Evolutionary conservation across 2,329 filamentous ascomycete species (phyloP).

Genomic region (Colletotrichum tabaci): DNA sequence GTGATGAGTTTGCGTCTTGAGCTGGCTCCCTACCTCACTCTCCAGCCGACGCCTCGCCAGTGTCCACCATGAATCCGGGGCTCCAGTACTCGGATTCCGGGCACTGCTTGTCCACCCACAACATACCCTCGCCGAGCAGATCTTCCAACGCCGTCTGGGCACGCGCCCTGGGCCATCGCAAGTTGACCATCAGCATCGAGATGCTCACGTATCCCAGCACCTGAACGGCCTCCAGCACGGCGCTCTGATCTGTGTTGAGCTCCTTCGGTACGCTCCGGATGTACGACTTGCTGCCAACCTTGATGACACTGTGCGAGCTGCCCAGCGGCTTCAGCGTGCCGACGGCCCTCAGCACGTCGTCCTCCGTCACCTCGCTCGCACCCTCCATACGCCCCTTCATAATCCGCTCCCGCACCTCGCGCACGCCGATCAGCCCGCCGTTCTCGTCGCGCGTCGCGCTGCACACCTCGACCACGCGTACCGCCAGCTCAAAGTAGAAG

Average conservation of each 20-base stretch:
- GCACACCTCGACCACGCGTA: conserved; percentile 95
- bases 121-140: conserved; percentile 86
- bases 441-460: conserved; percentile 89
- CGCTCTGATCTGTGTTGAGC: conserved; percentile 93
- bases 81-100: conserved; percentile 96
- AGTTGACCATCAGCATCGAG: conserved; percentile 88
- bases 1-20: conserved; percentile 44
- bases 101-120: conserved; percentile 93
- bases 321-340: conserved; percentile 89
- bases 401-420: conserved; percentile 84
- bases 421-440: conserved; percentile 88
- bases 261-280: conserved; percentile 96
- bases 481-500: conserved; percentile 98
- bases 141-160: conserved; percentile 94
- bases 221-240: conserved; percentile 91
- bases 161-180: conserved; percentile 87
- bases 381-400: conserved; percentile 82
- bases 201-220: conserved; percentile 91
- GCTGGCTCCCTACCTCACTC: conserved; percentile 29
- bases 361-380: conserved; percentile 86
- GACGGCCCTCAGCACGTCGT: conserved; percentile 92
- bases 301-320: conserved; percentile 87
- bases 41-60: conserved; percentile 47
- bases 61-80: conserved; percentile 78
- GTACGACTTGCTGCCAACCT: conserved; percentile 87